Base-by-base conservation (phyloP, 169 alveolate species). In the Cryptosporidium andersoni region DNA sequence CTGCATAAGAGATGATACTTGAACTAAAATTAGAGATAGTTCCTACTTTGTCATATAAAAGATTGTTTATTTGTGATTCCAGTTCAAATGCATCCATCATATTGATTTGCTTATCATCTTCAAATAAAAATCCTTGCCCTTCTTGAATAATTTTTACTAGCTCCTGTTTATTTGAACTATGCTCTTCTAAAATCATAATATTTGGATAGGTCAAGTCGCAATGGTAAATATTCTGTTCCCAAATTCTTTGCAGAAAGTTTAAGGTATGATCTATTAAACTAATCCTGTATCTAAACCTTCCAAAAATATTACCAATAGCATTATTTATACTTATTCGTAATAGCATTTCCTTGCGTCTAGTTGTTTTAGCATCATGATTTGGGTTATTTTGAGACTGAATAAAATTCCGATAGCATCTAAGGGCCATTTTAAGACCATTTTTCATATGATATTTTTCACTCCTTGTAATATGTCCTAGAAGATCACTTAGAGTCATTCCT, bases 171-270 rank as follows among this genome's bases (percentile, higher is more conserved):
- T 74, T 68, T 40, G 85, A 56, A 7, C 55, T 36, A 14, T 74
- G 60, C 37, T 74, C 85, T n/a, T 74, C 85, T 58, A 74, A 34
- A 56, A 74, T 74, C 85, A 74, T 74, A 3, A 74, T 56, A 60
- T 74, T 74, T n/a, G 85, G 85, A 51, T 74, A 68, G 67, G 74
- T 58, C 48, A 74, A 36, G 45, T 74, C 85, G 6, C 85, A 74
- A 45, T 74, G 85, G 11, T 74, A 74, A 14, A 74, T 74, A 48
- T 74, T 74, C 45, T 74, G 67, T 11, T 74, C 85, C 85, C 85
- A 74, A 58, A 74, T 45, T 58, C 85, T 74, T 34, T 74, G 85
- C 42, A 74, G 16, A 4, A 74, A 74, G 34, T 74, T 74, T 11
- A 74, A 43, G 40, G 85, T 74, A 7, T 74, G 85, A 12, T 74